phyloP scores from a whole-genome alignment of 495 filamentous ascomycete genomes.

The Clohesyomyces aquaticus region DNA sequence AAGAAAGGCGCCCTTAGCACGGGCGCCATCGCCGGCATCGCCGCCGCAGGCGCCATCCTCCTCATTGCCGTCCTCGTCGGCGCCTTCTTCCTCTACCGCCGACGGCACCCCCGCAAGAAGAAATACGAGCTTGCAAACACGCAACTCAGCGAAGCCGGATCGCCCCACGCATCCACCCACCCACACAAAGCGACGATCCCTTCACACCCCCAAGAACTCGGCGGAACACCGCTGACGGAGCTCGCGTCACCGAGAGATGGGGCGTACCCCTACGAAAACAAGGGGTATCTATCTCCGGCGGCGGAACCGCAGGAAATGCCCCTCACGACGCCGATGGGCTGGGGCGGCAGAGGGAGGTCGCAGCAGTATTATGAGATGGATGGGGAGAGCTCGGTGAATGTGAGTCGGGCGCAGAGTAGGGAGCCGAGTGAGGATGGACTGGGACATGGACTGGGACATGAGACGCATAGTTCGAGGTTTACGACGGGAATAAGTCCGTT shows the following conservation, averaged over 20 bases:
- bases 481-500: neutral
- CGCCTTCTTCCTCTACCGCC: conserved; percentile 18
- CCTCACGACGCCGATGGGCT: neutral
- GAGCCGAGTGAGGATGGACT: conserved; percentile 22
- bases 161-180: neutral
- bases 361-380: conserved; percentile 32
- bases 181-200: neutral
- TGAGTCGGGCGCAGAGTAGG: conserved; percentile 17
- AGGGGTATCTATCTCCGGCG: conserved; percentile 1
- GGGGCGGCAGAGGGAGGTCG: conserved; percentile 20
- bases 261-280: conserved; percentile 4
- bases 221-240: conserved; percentile 31
- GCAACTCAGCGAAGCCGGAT: conserved; percentile 24
- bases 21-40: conserved; percentile 39
- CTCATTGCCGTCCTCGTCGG: conserved; percentile 17
- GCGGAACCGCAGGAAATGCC: conserved; percentile 26
- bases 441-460: neutral
- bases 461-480: neutral
- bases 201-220: conserved; percentile 29
- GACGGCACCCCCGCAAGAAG: neutral
- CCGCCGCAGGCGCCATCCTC: conserved; percentile 31
- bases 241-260: conserved; percentile 22
- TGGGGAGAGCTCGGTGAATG: neutral
- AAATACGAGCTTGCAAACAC: conserved; percentile 37
- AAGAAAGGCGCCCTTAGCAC: conserved; percentile 28